Evolutionary conservation across 768 basidiomycete species (phyloP).

Genomic region (Boletales sp.): DNA sequence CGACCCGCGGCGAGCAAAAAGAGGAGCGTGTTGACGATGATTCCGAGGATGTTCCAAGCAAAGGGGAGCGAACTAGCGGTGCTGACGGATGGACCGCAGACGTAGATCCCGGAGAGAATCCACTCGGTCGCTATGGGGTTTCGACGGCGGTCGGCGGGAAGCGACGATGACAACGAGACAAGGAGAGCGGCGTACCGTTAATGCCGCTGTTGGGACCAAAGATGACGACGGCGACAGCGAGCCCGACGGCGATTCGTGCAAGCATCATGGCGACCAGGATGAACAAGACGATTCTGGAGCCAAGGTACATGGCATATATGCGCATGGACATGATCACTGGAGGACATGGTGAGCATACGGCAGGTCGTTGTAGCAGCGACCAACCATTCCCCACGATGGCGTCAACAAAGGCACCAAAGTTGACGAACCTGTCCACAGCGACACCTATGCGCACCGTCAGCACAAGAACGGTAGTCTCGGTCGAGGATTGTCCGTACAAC

Average conservation of each 20-base stretch:
- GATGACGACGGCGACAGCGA: too few relatives aligned
- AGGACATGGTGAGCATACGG: background rate
- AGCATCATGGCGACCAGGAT: too few relatives aligned
- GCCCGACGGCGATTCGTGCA: too few relatives aligned
- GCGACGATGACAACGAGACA: too few relatives aligned
- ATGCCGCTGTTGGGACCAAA: too few relatives aligned
- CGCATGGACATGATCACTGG: constrained; percentile 2
- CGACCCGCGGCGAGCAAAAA: constrained; percentile 14
- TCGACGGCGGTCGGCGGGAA: background rate
- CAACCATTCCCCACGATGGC: constrained; percentile 10
- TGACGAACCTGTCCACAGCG: too few relatives aligned
- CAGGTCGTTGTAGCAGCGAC: background rate
- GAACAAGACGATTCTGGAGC: too few relatives aligned
- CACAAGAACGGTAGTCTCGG: too few relatives aligned
- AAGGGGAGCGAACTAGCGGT: constrained; percentile 3
- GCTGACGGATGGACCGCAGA: constrained; percentile 10
- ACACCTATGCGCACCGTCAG: too few relatives aligned
- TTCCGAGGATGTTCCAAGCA: constrained; percentile 14
- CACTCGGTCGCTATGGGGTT: constrained; percentile 11
- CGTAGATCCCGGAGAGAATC: constrained; percentile 12
- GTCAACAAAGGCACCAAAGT: too few relatives aligned
- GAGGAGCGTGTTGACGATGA: constrained; percentile 1
- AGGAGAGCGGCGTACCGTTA: constrained; percentile 1
- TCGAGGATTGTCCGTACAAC: too few relatives aligned
- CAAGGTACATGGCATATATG: constrained; percentile 13